Conservation (phyloP, 192 early-diverging fungal species). For the Funneliformis geosporum region DNA sequence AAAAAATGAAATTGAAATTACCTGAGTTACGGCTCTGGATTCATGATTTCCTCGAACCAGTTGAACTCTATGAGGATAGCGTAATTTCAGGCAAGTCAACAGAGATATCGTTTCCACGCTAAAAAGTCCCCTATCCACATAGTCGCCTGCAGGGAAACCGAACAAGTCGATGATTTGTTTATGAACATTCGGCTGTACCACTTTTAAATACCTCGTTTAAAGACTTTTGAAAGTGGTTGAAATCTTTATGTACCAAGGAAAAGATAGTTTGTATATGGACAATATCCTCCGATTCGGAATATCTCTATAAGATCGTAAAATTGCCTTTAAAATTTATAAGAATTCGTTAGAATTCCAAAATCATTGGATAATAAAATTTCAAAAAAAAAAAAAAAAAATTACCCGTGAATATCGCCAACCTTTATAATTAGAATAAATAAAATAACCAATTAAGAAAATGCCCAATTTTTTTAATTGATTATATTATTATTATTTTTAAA, state of each 20-base stretch:
- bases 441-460: background rate
- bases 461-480: too few relatives aligned
- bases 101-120: constrained; percentile 92
- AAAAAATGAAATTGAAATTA: constrained; percentile 27
- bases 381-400: background rate
- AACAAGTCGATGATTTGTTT: constrained; percentile 23
- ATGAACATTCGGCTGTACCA: constrained; percentile 10
- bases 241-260: constrained; percentile 64
- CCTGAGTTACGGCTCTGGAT: constrained; percentile 87
- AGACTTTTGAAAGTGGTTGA: constrained; percentile 4
- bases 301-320: constrained; percentile 88
- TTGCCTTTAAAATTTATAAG: constrained; percentile 52
- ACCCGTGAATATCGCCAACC: constrained; percentile 28
- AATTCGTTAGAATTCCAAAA: background rate
- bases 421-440: background rate
- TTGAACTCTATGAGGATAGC: constrained; percentile 86
- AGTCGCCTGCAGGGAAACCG: constrained; percentile 62
- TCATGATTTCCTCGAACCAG: constrained; percentile 95
- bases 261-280: constrained; percentile 83
- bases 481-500: background rate
- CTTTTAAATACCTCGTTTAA: too few relatives aligned
- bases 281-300: constrained; percentile 80
- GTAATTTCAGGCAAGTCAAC: constrained; percentile 82
- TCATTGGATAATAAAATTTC: background rate
- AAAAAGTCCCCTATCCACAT: constrained; percentile 84